A percentile compares a stretch with the other conserved stretches of the same genome.
phyloP scores from a whole-genome alignment of 2,329 filamentous ascomycete species.

The Colletotrichum camelliae region DNA sequence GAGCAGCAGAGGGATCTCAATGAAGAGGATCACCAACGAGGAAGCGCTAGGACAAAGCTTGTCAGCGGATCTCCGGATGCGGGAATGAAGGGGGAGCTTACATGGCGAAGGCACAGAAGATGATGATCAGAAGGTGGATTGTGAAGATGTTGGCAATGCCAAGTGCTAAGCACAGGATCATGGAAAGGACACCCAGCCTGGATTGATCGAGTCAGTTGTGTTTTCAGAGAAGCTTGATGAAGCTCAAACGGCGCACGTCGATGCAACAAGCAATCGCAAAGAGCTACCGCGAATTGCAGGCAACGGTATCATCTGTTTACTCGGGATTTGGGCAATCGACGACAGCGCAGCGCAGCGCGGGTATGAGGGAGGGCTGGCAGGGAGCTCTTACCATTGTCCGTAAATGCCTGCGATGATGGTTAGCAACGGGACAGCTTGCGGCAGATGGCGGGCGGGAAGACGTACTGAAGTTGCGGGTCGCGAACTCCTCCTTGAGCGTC shows the following conservation, averaged over 20 bases:
- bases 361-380: neutral
- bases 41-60: constrained; percentile 61
- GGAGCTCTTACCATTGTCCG: constrained; percentile 70
- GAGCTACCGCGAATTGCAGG: neutral
- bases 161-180: constrained; percentile 73
- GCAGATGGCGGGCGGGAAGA: constrained; percentile 26
- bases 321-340: neutral
- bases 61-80: neutral
- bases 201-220: constrained; percentile 24
- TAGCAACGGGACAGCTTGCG: constrained; percentile 29
- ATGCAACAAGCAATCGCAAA: neutral
- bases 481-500: constrained; percentile 75
- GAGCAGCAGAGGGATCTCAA: constrained; percentile 91
- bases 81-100: constrained; percentile 40
- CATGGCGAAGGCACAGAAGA: constrained; percentile 60
- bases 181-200: constrained; percentile 74
- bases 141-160: constrained; percentile 73
- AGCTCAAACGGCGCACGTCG: neutral
- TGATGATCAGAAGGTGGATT: constrained; percentile 51
- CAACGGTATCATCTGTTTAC: neutral
- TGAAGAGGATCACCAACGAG: constrained; percentile 78
- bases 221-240: neutral
- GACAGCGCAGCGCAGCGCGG: neutral
- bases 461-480: constrained; percentile 77
- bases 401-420: constrained; percentile 66